Percentiles rank a stretch among this genome's conserved stretches.
These are phyloP conservation scores for Sorghum bicolor DNA, from an alignment of 176 grass and related monocot genomes.

Conservation along the genomic window Sorghum_bicolor_NCBIv3 NC_012870.2:66986501-66987000, in stretches of 20 bases:
- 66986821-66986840: background rate
- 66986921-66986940: background rate
- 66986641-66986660: background rate
- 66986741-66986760: background rate
- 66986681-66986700: background rate
- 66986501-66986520: background rate
- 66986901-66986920: background rate
- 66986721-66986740: background rate
- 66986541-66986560: background rate
- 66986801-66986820: background rate
- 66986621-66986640: background rate
- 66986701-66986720: background rate
- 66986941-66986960: background rate
- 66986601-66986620: background rate
- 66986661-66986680: background rate
- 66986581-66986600: background rate
- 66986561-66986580: background rate
- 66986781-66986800: too few species aligned
- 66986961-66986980: background rate
- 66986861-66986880: background rate
- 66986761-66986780: background rate
- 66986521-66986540: background rate
- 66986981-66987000: background rate
- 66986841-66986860: background rate
- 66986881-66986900: background rate